phyloP scores from a whole-genome alignment of 306 rosid genomes.

The Datisca glomerata region DNA sequence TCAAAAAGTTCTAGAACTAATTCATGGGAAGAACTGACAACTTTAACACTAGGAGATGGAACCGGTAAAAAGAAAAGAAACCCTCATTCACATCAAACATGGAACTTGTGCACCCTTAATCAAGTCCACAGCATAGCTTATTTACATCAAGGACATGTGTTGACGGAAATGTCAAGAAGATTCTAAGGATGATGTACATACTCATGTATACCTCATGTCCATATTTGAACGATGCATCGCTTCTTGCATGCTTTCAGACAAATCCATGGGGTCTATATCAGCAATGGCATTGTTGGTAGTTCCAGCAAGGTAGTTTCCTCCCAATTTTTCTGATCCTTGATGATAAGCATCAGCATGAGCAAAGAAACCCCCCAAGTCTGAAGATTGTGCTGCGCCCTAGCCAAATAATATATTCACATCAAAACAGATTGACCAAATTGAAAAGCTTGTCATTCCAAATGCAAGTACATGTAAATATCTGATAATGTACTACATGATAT shows the following conservation, averaged over 20 bases:
- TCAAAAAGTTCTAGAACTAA: too few species aligned
- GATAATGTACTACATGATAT: too few species aligned
- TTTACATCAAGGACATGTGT: background rate
- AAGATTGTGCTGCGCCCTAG: constrained; percentile 74
- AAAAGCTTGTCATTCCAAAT: too few species aligned
- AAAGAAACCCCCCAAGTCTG: constrained; percentile 76
- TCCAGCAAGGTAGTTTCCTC: constrained; percentile 34
- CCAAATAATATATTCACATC: constrained; percentile 22
- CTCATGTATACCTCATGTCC: constrained; percentile 75
- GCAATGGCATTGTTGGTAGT: constrained; percentile 25
- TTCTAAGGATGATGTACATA: constrained; percentile 5
- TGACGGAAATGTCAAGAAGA: background rate
- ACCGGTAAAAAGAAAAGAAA: too few species aligned
- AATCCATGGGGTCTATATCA: constrained; percentile 87
- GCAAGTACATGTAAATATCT: too few species aligned
- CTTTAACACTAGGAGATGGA: too few species aligned
- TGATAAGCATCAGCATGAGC: constrained; percentile 74
- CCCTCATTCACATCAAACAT: too few species aligned
- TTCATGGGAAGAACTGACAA: too few species aligned
- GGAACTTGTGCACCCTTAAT: too few species aligned
- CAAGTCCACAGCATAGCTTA: background rate
- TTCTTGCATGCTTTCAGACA: constrained; percentile 98
- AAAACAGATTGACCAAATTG: too few species aligned
- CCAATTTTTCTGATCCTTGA: constrained; percentile 44
- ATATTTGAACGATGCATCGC: constrained; percentile 97